Percentiles rank a stretch among this genome's conserved stretches.
Evolutionary conservation across 2,329 filamentous ascomycete species (phyloP).

Genomic region (Botrytis byssoidea): DNA sequence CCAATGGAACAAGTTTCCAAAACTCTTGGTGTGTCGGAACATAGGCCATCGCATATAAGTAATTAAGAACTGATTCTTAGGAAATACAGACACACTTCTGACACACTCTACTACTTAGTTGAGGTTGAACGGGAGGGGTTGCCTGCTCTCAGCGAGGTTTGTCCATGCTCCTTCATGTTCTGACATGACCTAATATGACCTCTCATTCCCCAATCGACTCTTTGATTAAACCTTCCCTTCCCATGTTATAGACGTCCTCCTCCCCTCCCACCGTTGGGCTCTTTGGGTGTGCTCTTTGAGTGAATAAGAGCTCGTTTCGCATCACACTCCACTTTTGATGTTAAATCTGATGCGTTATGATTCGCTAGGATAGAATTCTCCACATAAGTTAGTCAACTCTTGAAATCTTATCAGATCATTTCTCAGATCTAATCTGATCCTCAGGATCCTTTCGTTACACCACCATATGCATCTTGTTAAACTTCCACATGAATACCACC

Average conservation of each 20-base stretch:
- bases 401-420: constrained; percentile 12
- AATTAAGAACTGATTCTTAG: background rate
- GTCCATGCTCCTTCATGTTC: background rate
- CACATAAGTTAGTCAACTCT: background rate
- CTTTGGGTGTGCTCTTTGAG: background rate
- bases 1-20: background rate
- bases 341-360: background rate
- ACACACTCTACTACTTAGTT: no score
- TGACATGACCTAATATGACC: background rate
- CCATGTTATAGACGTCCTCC: background rate
- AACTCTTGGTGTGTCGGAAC: background rate
- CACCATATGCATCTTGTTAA: background rate
- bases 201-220: background rate
- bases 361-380: background rate
- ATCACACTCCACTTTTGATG: background rate
- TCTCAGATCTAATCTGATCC: constrained; percentile 15
- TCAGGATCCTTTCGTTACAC: background rate
- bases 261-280: background rate
- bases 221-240: background rate
- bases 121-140: background rate
- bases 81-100: background rate
- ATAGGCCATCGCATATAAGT: no score
- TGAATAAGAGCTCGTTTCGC: background rate
- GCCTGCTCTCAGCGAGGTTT: background rate
- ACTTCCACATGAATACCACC: constrained; percentile 10